Percentiles rank a stretch among this genome's conserved stretches.
Evolutionary conservation across 306 rosid genomes (phyloP).

Genomic region (Leucaena leucocephala): DNA sequence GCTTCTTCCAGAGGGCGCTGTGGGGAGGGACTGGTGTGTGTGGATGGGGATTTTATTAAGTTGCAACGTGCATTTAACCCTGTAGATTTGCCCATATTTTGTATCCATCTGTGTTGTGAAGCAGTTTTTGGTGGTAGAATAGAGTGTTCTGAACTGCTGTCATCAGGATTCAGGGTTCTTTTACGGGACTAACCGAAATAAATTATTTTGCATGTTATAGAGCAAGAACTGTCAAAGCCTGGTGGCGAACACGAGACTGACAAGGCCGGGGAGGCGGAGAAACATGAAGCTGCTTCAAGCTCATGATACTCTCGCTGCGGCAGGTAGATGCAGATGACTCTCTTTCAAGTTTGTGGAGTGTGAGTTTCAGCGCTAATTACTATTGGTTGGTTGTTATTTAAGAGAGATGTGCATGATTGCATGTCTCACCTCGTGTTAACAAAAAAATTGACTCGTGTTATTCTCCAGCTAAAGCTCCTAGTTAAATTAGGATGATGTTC

Average conservation of each 20-base stretch:
- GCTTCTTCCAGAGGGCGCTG: not conserved
- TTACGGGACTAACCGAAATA: not conserved
- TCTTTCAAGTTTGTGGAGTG: conserved; percentile 43
- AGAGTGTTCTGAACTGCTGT: not conserved
- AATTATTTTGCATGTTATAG: not conserved
- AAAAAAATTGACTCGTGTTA: conserved; percentile 35
- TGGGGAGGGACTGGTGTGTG: too few relatives aligned
- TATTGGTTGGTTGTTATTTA: conserved; percentile 40
- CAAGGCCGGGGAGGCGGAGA: conserved; percentile 45
- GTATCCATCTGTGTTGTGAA: not conserved
- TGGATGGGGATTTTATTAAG: too few relatives aligned
- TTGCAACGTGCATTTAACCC: too few relatives aligned
- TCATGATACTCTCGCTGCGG: conserved; percentile 44
- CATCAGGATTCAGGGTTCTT: not conserved
- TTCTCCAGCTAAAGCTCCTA: conserved; percentile 28
- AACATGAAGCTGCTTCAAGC: conserved; percentile 66
- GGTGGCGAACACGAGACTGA: conserved; percentile 46
- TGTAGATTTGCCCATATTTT: too few relatives aligned
- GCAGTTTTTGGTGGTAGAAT: not conserved
- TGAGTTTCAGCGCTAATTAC: conserved; percentile 36
- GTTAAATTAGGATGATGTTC: conserved; percentile 24
- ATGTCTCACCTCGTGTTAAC: conserved; percentile 35
- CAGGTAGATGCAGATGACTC: conserved; percentile 14
- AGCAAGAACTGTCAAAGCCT: conserved; percentile 63
- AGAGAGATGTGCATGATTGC: conserved; percentile 10